These are phyloP conservation scores for Paecilomyces variotii DNA, from an alignment of 2,329 filamentous ascomycete genomes.

Conservation along the genomic window DNA sequence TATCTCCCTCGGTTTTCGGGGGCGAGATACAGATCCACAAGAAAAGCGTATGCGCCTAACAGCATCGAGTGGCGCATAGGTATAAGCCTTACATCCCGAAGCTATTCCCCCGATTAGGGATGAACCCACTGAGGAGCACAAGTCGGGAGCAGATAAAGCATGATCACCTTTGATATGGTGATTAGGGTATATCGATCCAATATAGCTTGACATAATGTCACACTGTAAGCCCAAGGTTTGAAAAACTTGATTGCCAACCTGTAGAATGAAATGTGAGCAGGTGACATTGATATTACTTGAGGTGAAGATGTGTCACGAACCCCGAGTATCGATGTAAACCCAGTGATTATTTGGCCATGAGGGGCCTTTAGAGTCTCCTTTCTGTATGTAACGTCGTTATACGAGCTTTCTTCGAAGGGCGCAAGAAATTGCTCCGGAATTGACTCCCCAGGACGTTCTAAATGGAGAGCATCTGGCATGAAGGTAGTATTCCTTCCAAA, in stretches of 20 bases:
- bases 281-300: too few relatives aligned
- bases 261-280: too few relatives aligned
- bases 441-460: background rate
- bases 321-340: slow-evolving; percentile 2
- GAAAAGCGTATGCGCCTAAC: background rate
- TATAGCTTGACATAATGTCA: too few relatives aligned
- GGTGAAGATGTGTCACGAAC: background rate
- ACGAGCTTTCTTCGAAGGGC: background rate
- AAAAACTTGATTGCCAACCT: too few relatives aligned
- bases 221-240: too few relatives aligned
- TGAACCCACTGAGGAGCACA: too few relatives aligned
- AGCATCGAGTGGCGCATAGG: background rate
- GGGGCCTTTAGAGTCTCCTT: background rate
- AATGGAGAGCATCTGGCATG: background rate
- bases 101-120: too few relatives aligned
- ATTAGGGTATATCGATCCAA: background rate
- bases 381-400: background rate
- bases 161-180: background rate
- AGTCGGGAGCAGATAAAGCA: background rate
- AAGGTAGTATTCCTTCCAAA: background rate
- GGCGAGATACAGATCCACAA: background rate
- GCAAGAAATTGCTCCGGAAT: too few relatives aligned
- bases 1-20: background rate
- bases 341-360: slow-evolving; percentile 1
- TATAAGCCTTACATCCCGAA: background rate